phyloP scores from a whole-genome alignment of 2,329 filamentous ascomycete genomes.

The Penicillium brevicompactum region DNA sequence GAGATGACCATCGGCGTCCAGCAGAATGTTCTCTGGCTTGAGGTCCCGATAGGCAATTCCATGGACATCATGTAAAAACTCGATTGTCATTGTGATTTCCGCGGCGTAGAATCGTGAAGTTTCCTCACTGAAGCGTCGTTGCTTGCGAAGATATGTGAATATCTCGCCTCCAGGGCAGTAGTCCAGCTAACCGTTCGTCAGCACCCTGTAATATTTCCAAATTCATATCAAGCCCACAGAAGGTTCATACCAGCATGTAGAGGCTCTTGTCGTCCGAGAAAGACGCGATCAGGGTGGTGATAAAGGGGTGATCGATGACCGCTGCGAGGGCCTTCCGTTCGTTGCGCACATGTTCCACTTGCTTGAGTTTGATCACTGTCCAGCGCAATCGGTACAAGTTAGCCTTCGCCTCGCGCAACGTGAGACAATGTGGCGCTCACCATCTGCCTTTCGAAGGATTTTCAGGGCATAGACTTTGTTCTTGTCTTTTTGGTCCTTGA shows the following conservation, averaged over 20 bases:
- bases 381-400: conserved; percentile 10
- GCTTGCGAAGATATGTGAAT: conserved; percentile 65
- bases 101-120: conserved; percentile 68
- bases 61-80: conserved; percentile 64
- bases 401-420: conserved; percentile 7
- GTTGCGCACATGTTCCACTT: conserved; percentile 69
- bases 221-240: background rate
- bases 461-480: conserved; percentile 53
- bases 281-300: conserved; percentile 65
- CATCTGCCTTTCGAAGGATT: conserved; percentile 53
- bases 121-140: conserved; percentile 63
- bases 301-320: conserved; percentile 66
- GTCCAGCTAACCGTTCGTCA: conserved; percentile 53
- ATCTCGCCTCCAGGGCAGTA: conserved; percentile 70
- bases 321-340: conserved; percentile 65
- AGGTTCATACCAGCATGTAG: conserved; percentile 51
- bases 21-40: conserved; percentile 68
- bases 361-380: conserved; percentile 61
- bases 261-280: conserved; percentile 65
- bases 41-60: conserved; percentile 68
- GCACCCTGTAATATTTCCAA: conserved; percentile 1
- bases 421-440: conserved; percentile 29
- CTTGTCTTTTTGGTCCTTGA: conserved; percentile 41
- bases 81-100: conserved; percentile 66
- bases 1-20: conserved; percentile 66